phyloP scores from a whole-genome alignment of 2,329 filamentous ascomycete species.

The Aspergillus vadensis region DNA sequence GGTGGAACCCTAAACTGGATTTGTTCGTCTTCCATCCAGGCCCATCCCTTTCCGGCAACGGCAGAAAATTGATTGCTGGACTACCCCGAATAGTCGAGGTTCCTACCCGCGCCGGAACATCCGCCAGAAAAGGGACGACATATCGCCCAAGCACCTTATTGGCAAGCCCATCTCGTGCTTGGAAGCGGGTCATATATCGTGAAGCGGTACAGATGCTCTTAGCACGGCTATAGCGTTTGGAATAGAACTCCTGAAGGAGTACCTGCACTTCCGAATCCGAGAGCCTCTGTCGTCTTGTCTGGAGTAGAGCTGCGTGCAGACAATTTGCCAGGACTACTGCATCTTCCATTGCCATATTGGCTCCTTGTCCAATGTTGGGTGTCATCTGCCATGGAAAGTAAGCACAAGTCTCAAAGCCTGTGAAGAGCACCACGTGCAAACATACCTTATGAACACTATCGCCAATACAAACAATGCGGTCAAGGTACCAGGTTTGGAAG shows the following conservation, averaged over 20 bases:
- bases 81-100: no score
- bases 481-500: constrained; percentile 22
- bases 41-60: no score
- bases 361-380: constrained; percentile 18
- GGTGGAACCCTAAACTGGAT: no score
- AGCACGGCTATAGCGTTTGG: neutral
- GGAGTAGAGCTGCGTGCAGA: neutral
- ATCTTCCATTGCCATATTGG: constrained; percentile 17
- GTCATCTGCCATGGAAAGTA: constrained; percentile 7
- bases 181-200: neutral
- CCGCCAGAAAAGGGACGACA: neutral
- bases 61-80: no score
- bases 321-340: constrained; percentile 11
- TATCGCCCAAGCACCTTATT: neutral
- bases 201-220: neutral
- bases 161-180: neutral
- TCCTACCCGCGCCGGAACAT: no score
- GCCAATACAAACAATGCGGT: constrained; percentile 25
- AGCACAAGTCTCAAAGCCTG: no score
- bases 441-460: constrained; percentile 29
- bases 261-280: neutral
- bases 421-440: neutral
- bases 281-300: neutral
- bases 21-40: no score
- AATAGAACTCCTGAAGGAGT: neutral